Evolutionary conservation across 129 eudicot species (phyloP).

Genomic region (Escallonia herrerae): DNA sequence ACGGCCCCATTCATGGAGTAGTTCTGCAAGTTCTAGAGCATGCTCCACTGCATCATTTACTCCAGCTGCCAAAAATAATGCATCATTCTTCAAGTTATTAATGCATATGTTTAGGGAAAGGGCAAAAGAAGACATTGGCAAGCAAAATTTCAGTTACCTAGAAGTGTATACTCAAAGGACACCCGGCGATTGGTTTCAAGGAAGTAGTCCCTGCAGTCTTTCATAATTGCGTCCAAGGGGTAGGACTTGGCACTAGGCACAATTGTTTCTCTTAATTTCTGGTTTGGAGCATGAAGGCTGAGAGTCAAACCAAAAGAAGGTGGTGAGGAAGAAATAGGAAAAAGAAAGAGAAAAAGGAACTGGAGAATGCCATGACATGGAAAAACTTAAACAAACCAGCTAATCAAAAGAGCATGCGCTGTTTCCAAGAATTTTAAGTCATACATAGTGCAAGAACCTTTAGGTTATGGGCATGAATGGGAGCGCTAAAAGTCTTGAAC

Average conservation of each 20-base stretch:
- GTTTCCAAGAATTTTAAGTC: too few species aligned
- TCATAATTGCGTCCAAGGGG: constrained; percentile 89
- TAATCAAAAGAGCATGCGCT: neutral
- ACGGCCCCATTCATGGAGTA: constrained; percentile 93
- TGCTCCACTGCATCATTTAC: constrained; percentile 88
- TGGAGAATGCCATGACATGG: neutral
- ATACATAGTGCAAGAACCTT: too few species aligned
- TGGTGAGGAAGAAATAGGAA: too few species aligned
- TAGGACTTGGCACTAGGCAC: constrained; percentile 98
- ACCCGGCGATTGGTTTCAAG: constrained; percentile 87
- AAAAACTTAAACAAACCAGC: neutral
- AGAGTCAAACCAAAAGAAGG: constrained; percentile 4
- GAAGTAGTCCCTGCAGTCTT: constrained; percentile 93
- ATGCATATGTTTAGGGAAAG: neutral
- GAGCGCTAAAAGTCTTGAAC: too few species aligned
- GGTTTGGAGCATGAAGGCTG: constrained; percentile 99
- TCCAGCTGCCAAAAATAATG: constrained; percentile 59
- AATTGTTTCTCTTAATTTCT: constrained; percentile 80
- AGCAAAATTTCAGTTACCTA: constrained; percentile 50
- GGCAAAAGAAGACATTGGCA: constrained; percentile 10
- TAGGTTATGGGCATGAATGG: too few species aligned
- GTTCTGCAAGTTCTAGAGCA: constrained; percentile 81
- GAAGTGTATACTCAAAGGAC: constrained; percentile 89
- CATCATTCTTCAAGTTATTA: constrained; percentile 3
- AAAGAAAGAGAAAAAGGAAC: neutral